These are phyloP conservation scores for Candida taoyuanica DNA, from an alignment of 805 yeast species.

Conservation along the genomic window DNA sequence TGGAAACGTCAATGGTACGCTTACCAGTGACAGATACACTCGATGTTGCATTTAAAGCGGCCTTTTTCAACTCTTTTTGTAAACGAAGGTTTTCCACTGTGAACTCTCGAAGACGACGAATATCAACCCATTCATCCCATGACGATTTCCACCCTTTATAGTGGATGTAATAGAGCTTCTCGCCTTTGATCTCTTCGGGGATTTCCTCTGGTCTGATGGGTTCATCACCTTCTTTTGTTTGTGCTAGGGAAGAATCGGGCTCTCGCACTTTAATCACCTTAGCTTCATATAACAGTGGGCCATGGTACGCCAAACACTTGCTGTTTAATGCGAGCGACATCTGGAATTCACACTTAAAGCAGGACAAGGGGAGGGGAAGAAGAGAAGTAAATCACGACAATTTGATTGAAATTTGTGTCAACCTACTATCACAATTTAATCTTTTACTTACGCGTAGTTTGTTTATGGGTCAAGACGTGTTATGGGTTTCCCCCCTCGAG, in stretches of 20 bases:
- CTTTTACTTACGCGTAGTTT: too few species aligned
- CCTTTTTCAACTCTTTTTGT: constrained; percentile 55
- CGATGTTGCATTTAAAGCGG: constrained; percentile 34
- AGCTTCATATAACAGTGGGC: constrained; percentile 87
- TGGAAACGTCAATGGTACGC: constrained; percentile 16
- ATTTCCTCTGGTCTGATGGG: constrained; percentile 19
- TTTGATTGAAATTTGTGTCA: too few species aligned
- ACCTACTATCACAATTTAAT: too few species aligned
- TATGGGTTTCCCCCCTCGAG: too few species aligned
- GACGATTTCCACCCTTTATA: constrained; percentile 93
- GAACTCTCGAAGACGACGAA: constrained; percentile 60
- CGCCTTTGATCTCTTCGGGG: constrained; percentile 33
- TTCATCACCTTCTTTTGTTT: constrained; percentile 37
- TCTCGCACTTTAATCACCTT: constrained; percentile 64
- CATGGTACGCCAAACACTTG: constrained; percentile 78
- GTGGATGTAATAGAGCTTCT: constrained; percentile 63
- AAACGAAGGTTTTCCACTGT: constrained; percentile 63
- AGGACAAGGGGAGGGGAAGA: too few species aligned
- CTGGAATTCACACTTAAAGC: too few species aligned
- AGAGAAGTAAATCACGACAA: too few species aligned
- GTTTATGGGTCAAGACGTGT: too few species aligned
- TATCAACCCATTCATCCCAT: constrained; percentile 95
- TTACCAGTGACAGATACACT: constrained; percentile 16
- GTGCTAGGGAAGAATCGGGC: constrained; percentile 40
- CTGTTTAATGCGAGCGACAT: constrained; percentile 23